A percentile compares a stretch with the other conserved stretches of the same genome.
phyloP scores from a whole-genome alignment of 1,284 basidiomycete genomes.

The Sporisorium iseilematis-ciliati region DNA sequence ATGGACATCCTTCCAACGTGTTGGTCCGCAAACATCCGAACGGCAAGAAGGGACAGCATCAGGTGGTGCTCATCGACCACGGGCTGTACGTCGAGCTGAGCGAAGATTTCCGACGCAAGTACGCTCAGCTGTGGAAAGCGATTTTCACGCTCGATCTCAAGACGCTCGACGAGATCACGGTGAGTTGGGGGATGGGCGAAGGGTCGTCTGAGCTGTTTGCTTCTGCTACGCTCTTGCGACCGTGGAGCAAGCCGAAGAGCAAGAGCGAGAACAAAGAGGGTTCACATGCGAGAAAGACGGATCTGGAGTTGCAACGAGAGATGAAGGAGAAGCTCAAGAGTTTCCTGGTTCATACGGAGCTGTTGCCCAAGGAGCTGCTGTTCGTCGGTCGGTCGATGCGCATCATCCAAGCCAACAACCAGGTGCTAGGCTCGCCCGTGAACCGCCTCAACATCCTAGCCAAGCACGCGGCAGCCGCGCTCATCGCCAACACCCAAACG shows the following conservation, averaged over 20 bases:
- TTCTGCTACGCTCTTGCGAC: slow-evolving; percentile 58
- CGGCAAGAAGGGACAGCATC: slow-evolving; percentile 54
- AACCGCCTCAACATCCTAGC: slow-evolving; percentile 66
- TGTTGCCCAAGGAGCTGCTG: slow-evolving; percentile 63
- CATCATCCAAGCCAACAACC: slow-evolving; percentile 65
- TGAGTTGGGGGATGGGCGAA: slow-evolving; percentile 62
- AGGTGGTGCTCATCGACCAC: slow-evolving; percentile 65
- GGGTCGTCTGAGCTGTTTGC: slow-evolving; percentile 60
- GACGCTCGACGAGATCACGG: slow-evolving; percentile 55
- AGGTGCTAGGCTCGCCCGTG: slow-evolving; percentile 63
- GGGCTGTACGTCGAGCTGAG: slow-evolving; percentile 61
- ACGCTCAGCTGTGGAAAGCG: slow-evolving; percentile 62
- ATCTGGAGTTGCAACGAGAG: slow-evolving; percentile 51
- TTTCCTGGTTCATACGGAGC: slow-evolving; percentile 61
- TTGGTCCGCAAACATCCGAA: slow-evolving; percentile 60
- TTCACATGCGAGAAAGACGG: slow-evolving; percentile 38
- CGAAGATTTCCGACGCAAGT: slow-evolving; percentile 59
- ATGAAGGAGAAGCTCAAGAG: slow-evolving; percentile 60
- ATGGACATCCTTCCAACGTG: slow-evolving; percentile 61
- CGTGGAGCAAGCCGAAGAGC: slow-evolving; percentile 57
- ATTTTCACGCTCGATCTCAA: slow-evolving; percentile 60
- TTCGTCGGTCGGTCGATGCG: slow-evolving; percentile 62
- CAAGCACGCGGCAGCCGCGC: slow-evolving; percentile 59
- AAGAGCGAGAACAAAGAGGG: slow-evolving; percentile 25
- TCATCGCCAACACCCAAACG: slow-evolving; percentile 45